Conservation (phyloP, 148 eudicot genomes). For the Cornus controversa region DNA sequence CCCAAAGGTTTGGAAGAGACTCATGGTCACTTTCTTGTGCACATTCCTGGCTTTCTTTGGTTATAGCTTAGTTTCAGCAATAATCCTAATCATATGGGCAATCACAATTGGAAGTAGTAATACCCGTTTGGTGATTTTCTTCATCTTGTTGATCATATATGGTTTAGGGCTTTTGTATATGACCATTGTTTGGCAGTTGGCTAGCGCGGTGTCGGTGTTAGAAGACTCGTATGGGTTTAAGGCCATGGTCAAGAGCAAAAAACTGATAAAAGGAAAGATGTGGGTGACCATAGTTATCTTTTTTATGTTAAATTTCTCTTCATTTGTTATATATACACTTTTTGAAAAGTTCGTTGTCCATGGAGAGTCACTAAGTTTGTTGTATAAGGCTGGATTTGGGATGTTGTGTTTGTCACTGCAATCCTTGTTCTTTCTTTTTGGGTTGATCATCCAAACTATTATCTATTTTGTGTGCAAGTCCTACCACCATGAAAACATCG, state of each 20-base stretch:
- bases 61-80: neutral
- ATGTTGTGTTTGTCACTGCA: constrained; percentile 3
- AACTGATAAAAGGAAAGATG: constrained; percentile 15
- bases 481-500: constrained; percentile 19
- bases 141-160: neutral
- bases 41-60: neutral
- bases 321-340: neutral
- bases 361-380: neutral
- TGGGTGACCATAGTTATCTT: constrained; percentile 8
- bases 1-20: constrained; percentile 17
- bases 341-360: neutral
- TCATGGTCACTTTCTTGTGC: constrained; percentile 12
- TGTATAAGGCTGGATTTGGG: constrained; percentile 6
- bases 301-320: neutral
- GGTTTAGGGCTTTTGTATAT: constrained; percentile 6
- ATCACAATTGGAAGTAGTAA: neutral
- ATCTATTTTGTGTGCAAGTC: constrained; percentile 22
- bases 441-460: constrained; percentile 11
- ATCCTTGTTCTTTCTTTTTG: constrained; percentile 8
- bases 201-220: constrained; percentile 18
- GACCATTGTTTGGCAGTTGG: constrained; percentile 19
- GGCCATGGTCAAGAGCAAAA: constrained; percentile 18
- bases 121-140: neutral
- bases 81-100: neutral
- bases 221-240: constrained; percentile 10